Evolutionary conservation across 1,284 basidiomycete species (phyloP).

Genomic region (Phellopilus nigrolimitatus): DNA sequence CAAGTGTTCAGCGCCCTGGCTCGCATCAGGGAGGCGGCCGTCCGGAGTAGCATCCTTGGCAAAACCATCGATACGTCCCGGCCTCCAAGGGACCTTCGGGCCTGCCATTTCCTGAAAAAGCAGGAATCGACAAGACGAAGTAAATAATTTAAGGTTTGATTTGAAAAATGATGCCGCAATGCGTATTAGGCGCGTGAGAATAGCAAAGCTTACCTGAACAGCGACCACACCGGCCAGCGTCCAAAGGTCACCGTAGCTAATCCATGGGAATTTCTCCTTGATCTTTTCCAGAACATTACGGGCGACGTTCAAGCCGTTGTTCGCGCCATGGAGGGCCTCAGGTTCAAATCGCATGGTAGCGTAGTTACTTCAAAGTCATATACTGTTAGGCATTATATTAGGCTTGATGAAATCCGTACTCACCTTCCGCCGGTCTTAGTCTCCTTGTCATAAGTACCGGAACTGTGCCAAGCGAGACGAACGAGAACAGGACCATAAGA

Average conservation of each 20-base stretch:
- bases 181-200: too few relatives aligned
- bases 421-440: constrained; percentile 84
- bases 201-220: constrained; percentile 50
- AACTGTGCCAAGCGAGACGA: constrained; percentile 91
- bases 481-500: constrained; percentile 89
- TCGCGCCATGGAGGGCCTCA: constrained; percentile 83
- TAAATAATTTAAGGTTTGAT: not conserved
- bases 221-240: constrained; percentile 85
- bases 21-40: constrained; percentile 90
- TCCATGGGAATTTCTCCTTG: constrained; percentile 86
- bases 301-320: constrained; percentile 81
- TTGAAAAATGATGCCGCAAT: constrained; percentile 22
- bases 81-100: constrained; percentile 82
- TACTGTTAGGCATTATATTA: not conserved
- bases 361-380: constrained; percentile 61
- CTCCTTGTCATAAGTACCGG: constrained; percentile 90
- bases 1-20: constrained; percentile 82
- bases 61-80: constrained; percentile 84
- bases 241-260: constrained; percentile 93
- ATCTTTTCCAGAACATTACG: constrained; percentile 84
- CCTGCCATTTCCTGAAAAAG: constrained; percentile 65
- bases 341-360: constrained; percentile 94
- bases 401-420: constrained; percentile 23
- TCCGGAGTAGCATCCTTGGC: constrained; percentile 80
- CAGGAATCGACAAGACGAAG: not conserved